A percentile compares a stretch with the other conserved stretches of the same genome.
Evolutionary conservation across 2,329 filamentous ascomycete species (phyloP).

Genomic region (Podosphaera aphanis): DNA sequence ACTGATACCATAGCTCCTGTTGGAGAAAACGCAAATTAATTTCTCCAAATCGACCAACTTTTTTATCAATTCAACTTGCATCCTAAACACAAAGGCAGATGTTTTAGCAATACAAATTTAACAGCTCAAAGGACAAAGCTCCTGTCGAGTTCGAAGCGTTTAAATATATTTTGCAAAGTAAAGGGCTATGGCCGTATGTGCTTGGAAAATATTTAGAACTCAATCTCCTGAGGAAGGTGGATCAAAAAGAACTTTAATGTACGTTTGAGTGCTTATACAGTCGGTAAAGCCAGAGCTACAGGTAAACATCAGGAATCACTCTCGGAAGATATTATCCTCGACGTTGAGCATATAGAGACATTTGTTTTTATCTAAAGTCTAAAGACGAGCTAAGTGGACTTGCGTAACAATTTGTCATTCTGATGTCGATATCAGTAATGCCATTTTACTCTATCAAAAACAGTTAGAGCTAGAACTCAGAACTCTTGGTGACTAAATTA

Average conservation of each 20-base stretch:
- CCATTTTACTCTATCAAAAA: too few relatives aligned
- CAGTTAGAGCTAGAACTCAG: too few relatives aligned
- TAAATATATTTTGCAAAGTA: not conserved
- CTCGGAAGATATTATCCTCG: too few relatives aligned
- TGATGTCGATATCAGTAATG: too few relatives aligned
- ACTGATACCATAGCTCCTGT: not conserved
- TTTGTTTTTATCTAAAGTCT: not conserved
- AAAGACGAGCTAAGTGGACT: constrained; percentile 1
- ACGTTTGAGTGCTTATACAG: not conserved
- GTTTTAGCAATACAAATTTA: not conserved
- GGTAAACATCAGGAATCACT: too few relatives aligned
- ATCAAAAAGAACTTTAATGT: not conserved
- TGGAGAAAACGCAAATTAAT: too few relatives aligned
- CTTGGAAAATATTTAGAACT: not conserved
- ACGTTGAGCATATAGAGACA: not conserved
- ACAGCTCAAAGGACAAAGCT: not conserved
- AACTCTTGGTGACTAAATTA: too few relatives aligned
- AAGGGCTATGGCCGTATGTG: not conserved
- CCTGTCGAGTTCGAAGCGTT: not conserved
- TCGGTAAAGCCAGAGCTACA: too few relatives aligned
- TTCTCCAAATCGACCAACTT: not conserved
- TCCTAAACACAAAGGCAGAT: not conserved
- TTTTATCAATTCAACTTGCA: not conserved
- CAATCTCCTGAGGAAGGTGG: not conserved
- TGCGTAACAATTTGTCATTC: not conserved